A percentile compares a stretch with the other conserved stretches of the same genome.
Evolutionary conservation across 352 stramenopile genomes (phyloP).

Genomic region (Pythium scleroteichum): DNA sequence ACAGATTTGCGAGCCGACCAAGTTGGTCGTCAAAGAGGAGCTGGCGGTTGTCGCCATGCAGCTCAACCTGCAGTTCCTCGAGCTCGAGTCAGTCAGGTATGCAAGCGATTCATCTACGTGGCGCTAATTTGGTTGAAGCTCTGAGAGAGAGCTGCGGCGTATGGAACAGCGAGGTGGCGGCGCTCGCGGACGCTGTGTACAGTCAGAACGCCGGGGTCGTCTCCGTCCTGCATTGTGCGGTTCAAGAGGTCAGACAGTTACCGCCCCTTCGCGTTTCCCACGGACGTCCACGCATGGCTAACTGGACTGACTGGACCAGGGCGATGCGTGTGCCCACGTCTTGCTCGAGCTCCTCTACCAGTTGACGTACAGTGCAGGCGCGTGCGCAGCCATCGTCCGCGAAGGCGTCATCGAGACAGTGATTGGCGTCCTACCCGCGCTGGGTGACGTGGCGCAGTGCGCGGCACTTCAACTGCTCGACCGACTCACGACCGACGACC

Average conservation of each 20-base stretch:
- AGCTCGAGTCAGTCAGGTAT: conserved; percentile 9
- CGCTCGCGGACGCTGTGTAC: conserved; percentile 3
- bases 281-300: no score
- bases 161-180: conserved; percentile 12
- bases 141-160: not conserved
- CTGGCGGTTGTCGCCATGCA: conserved; percentile 16
- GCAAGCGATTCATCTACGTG: not conserved
- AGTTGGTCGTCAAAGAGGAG: conserved; percentile 19
- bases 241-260: conserved; percentile 19
- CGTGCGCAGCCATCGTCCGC: conserved; percentile 3
- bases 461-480: conserved; percentile 26
- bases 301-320: conserved; percentile 11
- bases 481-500: conserved; percentile 12
- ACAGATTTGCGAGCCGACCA: conserved; percentile 18
- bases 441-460: conserved; percentile 5
- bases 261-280: no score
- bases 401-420: conserved; percentile 25
- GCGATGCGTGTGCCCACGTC: conserved; percentile 22
- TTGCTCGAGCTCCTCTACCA: conserved; percentile 23
- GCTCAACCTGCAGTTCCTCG: conserved; percentile 22
- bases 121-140: no score
- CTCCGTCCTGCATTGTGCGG: conserved; percentile 2
- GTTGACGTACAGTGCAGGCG: conserved; percentile 16
- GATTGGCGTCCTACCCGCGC: conserved; percentile 19
- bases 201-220: conserved; percentile 9